Evolutionary conservation across 139 green algal species (phyloP).

Genomic region (Chlamydomonas sp.): DNA sequence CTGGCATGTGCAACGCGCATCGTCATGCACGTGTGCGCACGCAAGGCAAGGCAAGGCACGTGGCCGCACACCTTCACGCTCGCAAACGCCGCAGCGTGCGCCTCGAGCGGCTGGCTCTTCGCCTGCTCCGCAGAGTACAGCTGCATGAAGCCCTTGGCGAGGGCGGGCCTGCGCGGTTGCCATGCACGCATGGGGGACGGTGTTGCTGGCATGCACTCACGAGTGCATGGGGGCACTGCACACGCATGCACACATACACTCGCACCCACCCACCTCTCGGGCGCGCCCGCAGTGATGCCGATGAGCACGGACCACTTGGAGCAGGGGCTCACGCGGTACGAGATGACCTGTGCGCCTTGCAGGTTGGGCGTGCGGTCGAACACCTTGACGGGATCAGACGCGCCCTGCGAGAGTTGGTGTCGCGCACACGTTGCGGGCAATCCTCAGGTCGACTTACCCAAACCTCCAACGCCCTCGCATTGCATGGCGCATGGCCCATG

Average conservation of each 20-base stretch:
- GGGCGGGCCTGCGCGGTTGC: constrained; percentile 73
- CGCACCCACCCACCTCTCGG: constrained; percentile 57
- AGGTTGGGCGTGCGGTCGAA: constrained; percentile 96
- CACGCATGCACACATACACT: too few relatives aligned
- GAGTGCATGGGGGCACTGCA: too few relatives aligned
- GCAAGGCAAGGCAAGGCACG: background rate
- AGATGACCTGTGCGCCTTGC: constrained; percentile 95
- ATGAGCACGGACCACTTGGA: constrained; percentile 96
- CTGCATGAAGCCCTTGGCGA: constrained; percentile 99
- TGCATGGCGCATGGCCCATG: constrained; percentile 1
- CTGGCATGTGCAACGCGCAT: too few relatives aligned
- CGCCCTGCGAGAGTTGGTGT: too few relatives aligned
- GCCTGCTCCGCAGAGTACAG: constrained; percentile 93
- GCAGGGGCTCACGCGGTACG: constrained; percentile 78
- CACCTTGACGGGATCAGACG: constrained; percentile 80
- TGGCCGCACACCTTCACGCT: constrained; percentile 59
- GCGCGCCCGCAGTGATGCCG: constrained; percentile 87
- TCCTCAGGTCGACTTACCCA: too few relatives aligned
- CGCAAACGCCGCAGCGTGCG: constrained; percentile 90
- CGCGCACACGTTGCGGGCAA: too few relatives aligned
- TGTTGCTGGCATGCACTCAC: too few relatives aligned
- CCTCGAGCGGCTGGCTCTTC: constrained; percentile 93
- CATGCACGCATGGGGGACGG: too few relatives aligned
- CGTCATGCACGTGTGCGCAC: too few relatives aligned
- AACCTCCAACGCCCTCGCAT: too few relatives aligned